Conservation (phyloP, 352 stramenopile genomes). For the Globisporangium polare region DNA sequence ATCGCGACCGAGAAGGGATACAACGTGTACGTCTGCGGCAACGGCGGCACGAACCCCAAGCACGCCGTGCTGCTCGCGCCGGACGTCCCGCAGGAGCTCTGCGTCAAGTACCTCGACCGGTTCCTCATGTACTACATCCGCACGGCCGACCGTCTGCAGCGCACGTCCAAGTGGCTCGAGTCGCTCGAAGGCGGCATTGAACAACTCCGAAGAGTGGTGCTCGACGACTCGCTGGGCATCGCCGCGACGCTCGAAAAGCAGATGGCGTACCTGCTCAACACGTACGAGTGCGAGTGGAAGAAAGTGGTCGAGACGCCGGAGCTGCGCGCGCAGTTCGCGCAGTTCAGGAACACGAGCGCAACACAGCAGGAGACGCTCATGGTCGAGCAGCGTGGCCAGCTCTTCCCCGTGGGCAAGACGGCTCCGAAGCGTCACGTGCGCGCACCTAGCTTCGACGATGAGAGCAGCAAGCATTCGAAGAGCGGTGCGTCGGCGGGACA, state of each 20-base stretch:
- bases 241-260: conserved; percentile 69
- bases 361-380: conserved; percentile 58
- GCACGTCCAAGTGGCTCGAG: conserved; percentile 89
- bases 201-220: conserved; percentile 60
- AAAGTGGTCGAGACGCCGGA: conserved; percentile 87
- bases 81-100: conserved; percentile 46
- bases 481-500: neutral
- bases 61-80: conserved; percentile 64
- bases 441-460: conserved; percentile 37
- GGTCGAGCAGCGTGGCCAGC: conserved; percentile 80
- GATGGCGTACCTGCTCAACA: conserved; percentile 89
- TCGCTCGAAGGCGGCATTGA: conserved; percentile 69
- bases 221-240: conserved; percentile 89
- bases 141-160: conserved; percentile 59
- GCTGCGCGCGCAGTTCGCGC: conserved; percentile 77
- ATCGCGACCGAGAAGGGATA: conserved; percentile 92
- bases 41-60: conserved; percentile 83
- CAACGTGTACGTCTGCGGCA: conserved; percentile 90
- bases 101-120: conserved; percentile 85
- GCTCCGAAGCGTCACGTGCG: conserved; percentile 55
- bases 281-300: conserved; percentile 93
- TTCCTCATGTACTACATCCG: conserved; percentile 93
- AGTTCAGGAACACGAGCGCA: conserved; percentile 90
- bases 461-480: conserved; percentile 3
- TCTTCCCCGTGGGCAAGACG: conserved; percentile 66